Evolutionary conservation across 139 green algal genomes (phyloP).

Genomic region (Nannochloris sp.): DNA sequence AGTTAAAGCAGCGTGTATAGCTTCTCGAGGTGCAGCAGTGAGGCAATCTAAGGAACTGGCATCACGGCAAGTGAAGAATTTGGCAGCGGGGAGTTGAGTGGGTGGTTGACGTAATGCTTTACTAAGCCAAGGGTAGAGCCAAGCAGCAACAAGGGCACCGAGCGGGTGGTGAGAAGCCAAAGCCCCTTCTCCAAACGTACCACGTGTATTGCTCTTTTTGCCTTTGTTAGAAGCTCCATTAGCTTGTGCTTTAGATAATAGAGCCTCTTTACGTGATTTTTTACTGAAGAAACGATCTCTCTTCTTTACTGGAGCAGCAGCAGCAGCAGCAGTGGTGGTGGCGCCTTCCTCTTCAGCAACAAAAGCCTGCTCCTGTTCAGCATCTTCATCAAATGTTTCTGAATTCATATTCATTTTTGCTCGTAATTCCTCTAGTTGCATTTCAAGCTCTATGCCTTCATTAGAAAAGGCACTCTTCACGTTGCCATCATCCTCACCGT

Average conservation of each 20-base stretch:
- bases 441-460: background rate
- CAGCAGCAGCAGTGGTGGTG: background rate
- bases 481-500: too few relatives aligned
- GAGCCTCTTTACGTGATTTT: background rate
- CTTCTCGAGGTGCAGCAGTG: slow-evolving; percentile 14
- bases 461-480: background rate
- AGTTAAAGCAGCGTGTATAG: slow-evolving; percentile 30
- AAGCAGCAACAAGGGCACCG: background rate
- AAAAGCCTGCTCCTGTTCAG: background rate
- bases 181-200: too few relatives aligned
- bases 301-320: too few relatives aligned
- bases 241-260: slow-evolving; percentile 1
- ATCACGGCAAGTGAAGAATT: slow-evolving; percentile 21
- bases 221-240: background rate
- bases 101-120: slow-evolving; percentile 1
- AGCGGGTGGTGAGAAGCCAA: background rate
- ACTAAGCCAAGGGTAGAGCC: background rate
- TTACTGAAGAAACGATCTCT: slow-evolving; percentile 7
- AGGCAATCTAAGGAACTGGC: slow-evolving; percentile 12
- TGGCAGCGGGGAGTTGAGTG: slow-evolving; percentile 14
- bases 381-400: background rate
- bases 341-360: background rate
- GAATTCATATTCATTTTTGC: background rate
- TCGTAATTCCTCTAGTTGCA: background rate
- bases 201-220: too few relatives aligned